Evolutionary conservation across 495 filamentous ascomycete genomes (phyloP).

Genomic region (Recurvomyces mirabilis): DNA sequence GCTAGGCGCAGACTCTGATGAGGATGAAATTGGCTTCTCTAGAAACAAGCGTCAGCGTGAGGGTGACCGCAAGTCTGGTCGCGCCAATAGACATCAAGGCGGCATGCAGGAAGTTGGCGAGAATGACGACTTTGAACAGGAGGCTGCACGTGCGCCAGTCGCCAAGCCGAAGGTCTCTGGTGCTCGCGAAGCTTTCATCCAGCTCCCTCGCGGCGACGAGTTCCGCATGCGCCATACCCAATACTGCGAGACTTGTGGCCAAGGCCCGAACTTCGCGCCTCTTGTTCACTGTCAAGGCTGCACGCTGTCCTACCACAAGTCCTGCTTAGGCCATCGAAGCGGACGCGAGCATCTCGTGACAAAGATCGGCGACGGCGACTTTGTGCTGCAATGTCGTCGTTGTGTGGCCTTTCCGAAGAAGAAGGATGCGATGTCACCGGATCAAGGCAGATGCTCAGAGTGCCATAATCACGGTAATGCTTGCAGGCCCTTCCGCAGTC

Average conservation of each 20-base stretch:
- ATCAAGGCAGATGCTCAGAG: slow-evolving; percentile 54
- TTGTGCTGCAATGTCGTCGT: slow-evolving; percentile 80
- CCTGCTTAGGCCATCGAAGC: slow-evolving; percentile 64
- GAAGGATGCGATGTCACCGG: slow-evolving; percentile 58
- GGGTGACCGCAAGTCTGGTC: slow-evolving; percentile 26
- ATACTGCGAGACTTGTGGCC: slow-evolving; percentile 60
- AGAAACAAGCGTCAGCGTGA: slow-evolving; percentile 16
- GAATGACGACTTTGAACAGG: slow-evolving; percentile 46
- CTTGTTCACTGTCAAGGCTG: slow-evolving; percentile 89
- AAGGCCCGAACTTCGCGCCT: slow-evolving; percentile 39
- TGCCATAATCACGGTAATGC: slow-evolving; percentile 53
- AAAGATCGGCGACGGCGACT: slow-evolving; percentile 65
- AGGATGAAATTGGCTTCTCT: too few species aligned
- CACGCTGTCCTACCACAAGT: slow-evolving; percentile 65
- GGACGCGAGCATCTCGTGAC: slow-evolving; percentile 81
- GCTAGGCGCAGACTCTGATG: too few species aligned
- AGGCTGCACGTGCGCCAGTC: slow-evolving; percentile 26
- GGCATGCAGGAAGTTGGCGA: slow-evolving; percentile 57
- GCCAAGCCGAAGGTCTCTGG: slow-evolving; percentile 44
- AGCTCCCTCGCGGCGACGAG: slow-evolving; percentile 39
- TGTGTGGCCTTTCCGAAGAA: slow-evolving; percentile 57
- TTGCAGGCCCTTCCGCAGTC: slow-evolving; percentile 56
- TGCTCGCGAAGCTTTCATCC: slow-evolving; percentile 58
- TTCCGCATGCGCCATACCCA: slow-evolving; percentile 59
- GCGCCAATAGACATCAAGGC: slow-evolving; percentile 27